Evolutionary conservation across 306 rosid genomes (phyloP).

Genomic region (Quercus cerris): DNA sequence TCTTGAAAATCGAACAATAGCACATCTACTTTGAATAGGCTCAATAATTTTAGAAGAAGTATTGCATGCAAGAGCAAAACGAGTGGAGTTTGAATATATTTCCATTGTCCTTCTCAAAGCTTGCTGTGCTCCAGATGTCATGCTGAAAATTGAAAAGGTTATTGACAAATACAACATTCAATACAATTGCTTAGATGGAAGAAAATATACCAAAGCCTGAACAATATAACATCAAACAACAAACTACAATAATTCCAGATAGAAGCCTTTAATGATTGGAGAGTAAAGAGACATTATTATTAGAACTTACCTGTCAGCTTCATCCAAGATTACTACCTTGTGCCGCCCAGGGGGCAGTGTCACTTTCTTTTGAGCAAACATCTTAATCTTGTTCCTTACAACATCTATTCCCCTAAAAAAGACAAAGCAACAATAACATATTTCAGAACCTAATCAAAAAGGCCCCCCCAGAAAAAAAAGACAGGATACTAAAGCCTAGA

Average conservation of each 20-base stretch:
- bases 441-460: neutral
- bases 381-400: conserved; percentile 94
- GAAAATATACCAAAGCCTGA: neutral
- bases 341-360: conserved; percentile 81
- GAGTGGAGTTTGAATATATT: conserved; percentile 89
- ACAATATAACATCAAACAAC: neutral
- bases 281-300: neutral
- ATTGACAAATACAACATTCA: neutral
- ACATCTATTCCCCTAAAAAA: conserved; percentile 83
- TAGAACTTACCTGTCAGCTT: conserved; percentile 79
- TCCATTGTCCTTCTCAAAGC: conserved; percentile 96
- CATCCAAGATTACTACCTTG: conserved; percentile 86
- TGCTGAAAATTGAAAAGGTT: conserved; percentile 39
- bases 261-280: neutral
- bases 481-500: neutral
- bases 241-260: neutral
- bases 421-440: neutral
- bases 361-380: conserved; percentile 95
- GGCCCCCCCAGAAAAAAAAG: neutral
- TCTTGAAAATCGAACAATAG: conserved; percentile 82
- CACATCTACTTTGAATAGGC: conserved; percentile 99
- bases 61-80: conserved; percentile 96
- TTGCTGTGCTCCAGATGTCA: conserved; percentile 98
- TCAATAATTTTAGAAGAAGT: conserved; percentile 87
- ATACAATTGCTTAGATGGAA: neutral